Percentiles rank a stretch among this genome's conserved stretches.
Evolutionary conservation across 805 yeast species (phyloP).

Genomic region (Candida rishiriensis): DNA sequence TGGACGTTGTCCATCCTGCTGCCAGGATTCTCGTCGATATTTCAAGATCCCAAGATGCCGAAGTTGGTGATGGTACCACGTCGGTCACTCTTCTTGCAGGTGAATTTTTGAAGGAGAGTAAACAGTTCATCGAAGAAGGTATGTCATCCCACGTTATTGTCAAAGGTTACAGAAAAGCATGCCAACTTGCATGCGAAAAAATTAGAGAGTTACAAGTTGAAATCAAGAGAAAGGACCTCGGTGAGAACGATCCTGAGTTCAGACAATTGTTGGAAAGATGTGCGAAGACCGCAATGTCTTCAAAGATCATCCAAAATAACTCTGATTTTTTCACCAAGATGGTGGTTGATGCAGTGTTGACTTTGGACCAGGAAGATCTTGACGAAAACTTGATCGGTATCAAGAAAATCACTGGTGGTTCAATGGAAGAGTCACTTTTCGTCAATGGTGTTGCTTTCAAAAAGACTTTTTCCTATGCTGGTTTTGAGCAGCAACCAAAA

Average conservation of each 20-base stretch:
- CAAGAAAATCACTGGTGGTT: conserved; percentile 93
- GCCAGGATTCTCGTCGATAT: conserved; percentile 94
- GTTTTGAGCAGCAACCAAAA: conserved; percentile 98
- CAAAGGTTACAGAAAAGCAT: conserved; percentile 84
- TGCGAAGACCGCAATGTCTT: conserved; percentile 96
- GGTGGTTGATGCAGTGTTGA: conserved; percentile 93
- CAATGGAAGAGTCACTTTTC: conserved; percentile 87
- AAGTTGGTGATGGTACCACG: conserved; percentile 98
- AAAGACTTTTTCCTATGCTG: conserved; percentile 96
- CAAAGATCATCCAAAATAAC: conserved; percentile 85
- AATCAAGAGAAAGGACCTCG: conserved; percentile 44
- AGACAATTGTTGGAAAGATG: conserved; percentile 81
- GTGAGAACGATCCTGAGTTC: conserved; percentile 45
- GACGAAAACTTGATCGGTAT: conserved; percentile 91
- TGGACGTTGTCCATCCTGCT: conserved; percentile 98
- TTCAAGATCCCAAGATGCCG: conserved; percentile 95
- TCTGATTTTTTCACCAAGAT: conserved; percentile 87
- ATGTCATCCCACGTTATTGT: conserved; percentile 85
- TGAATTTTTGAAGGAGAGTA: conserved; percentile 87
- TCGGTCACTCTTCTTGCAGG: conserved; percentile 94
- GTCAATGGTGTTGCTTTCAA: conserved; percentile 95
- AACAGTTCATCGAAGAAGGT: conserved; percentile 91
- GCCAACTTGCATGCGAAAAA: conserved; percentile 66
- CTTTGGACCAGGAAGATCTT: conserved; percentile 78
- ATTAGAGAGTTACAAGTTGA: conserved; percentile 73